Evolutionary conservation across 2,329 filamentous ascomycete species (phyloP), one percentile per base, ranked within the genome.

Genomic region (Nigrospora osmanthi): DNA sequence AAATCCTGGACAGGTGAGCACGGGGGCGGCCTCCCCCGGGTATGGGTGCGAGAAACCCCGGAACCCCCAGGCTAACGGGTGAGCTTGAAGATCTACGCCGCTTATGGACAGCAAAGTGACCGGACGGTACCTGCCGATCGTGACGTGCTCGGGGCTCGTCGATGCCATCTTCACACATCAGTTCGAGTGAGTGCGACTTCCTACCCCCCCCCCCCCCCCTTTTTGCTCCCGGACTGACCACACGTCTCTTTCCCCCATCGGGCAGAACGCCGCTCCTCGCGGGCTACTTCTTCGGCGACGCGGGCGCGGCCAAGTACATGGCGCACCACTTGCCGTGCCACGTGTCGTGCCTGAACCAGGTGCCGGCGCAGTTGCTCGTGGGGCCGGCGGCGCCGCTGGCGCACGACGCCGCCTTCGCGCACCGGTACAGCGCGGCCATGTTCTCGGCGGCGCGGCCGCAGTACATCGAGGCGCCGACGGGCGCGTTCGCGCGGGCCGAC

Each of bases 301-400:
- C 70, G 0, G 49, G 63, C 2, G 62, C 72, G 3, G 75, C 71
- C 14, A 83, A 83, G 55, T 84, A 83, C 49, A 64, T 83, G 5
- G 66, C 69, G 9, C 76, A 83, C 50, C 80, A 76, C 56, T 61
- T 82, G 33, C 54, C 66, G 10, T 65, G 76, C 3, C 62, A 71
- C 12, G 56, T 71, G 1, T 71, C 73, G 0, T 76, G 73, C 54
- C 62, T 78, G 45, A 83, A 83, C 56, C 72, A 80, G 43, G 68
- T 83, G 7, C 79, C 80, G 0, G 49, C 63, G 2, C 67, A 75
- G 32, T 61, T 83, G 2, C 68, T 83, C 4, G 62, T 68, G 36
- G 67, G 63, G 2, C 67, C 62, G 4, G 63, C 63, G 23, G 59
- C 62, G 23, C 67, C 64, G 14, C 50, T 46, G 17, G 56, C 50